Evolutionary conservation across 306 rosid species (phyloP).

Genomic region (Cicer pinnatifidum): DNA sequence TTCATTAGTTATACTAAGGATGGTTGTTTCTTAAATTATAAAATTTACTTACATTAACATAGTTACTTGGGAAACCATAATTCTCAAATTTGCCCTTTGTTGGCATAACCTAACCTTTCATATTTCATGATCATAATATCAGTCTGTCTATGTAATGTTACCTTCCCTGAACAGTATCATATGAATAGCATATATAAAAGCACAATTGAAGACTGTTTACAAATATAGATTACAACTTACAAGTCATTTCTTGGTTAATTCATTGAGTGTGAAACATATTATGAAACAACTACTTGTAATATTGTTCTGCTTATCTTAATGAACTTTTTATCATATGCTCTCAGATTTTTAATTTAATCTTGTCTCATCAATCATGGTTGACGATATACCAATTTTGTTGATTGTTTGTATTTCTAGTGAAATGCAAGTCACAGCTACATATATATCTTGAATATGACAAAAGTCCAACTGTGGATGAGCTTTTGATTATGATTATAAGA

Average conservation of each 20-base stretch:
- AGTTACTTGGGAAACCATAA: background rate
- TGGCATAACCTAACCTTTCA: background rate
- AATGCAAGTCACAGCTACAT: background rate
- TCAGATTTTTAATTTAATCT: slow-evolving; percentile 1
- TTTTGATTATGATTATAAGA: slow-evolving; percentile 6
- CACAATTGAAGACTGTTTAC: background rate
- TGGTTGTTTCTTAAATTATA: background rate
- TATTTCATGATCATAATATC: background rate
- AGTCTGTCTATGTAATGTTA: slow-evolving; percentile 5
- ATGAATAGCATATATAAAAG: background rate
- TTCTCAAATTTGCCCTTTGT: background rate
- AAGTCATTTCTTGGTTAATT: slow-evolving; percentile 10
- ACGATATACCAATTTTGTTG: background rate
- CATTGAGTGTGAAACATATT: background rate
- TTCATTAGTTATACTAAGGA: background rate
- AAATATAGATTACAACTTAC: background rate
- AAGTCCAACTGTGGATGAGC: background rate
- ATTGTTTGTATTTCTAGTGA: slow-evolving; percentile 3
- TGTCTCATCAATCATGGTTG: background rate
- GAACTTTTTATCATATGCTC: slow-evolving; percentile 3
- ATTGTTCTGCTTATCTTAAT: background rate
- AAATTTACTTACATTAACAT: background rate
- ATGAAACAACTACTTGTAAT: background rate
- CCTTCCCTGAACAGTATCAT: background rate
- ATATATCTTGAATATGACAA: background rate